A percentile compares a stretch with the other conserved stretches of the same genome.
phyloP scores from a whole-genome alignment of 2,329 filamentous ascomycete genomes.

The Ophiostoma sp. region DNA sequence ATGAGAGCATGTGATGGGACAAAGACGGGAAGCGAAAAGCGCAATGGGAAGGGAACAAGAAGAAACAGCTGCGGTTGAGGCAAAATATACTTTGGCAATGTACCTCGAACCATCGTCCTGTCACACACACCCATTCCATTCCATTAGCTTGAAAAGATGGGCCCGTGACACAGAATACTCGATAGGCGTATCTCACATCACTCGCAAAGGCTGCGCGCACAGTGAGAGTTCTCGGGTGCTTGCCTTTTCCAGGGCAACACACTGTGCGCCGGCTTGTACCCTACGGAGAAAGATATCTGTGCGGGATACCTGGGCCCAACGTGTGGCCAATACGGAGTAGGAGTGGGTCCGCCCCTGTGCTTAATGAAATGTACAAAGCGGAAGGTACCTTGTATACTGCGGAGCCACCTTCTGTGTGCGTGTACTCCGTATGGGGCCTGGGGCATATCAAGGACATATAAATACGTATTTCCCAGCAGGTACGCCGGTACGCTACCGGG shows the following conservation, averaged over 20 bases:
- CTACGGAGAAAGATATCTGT: conserved; percentile 1
- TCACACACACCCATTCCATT: conserved; percentile 8
- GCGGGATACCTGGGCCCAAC: neutral
- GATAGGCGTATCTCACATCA: neutral
- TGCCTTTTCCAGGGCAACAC: neutral
- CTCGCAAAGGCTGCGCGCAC: neutral
- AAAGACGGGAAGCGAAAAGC: neutral
- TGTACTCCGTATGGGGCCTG: neutral
- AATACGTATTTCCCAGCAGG: too few species aligned
- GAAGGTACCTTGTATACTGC: neutral
- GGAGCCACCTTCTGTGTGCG: neutral
- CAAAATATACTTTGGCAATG: conserved; percentile 4
- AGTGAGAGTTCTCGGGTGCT: neutral
- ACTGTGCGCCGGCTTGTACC: conserved; percentile 4
- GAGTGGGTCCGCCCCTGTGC: neutral
- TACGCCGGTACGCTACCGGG: too few species aligned
- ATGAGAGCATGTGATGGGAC: neutral
- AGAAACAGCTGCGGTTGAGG: neutral
- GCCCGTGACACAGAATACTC: conserved; percentile 13
- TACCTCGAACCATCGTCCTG: neutral
- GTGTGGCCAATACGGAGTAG: conserved; percentile 12
- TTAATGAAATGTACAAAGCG: neutral
- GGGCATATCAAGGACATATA: neutral
- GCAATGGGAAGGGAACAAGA: neutral
- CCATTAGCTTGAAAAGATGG: conserved; percentile 1